phyloP scores from a whole-genome alignment of 306 rosid species.

The Heteromeles arbutifolia region DNA sequence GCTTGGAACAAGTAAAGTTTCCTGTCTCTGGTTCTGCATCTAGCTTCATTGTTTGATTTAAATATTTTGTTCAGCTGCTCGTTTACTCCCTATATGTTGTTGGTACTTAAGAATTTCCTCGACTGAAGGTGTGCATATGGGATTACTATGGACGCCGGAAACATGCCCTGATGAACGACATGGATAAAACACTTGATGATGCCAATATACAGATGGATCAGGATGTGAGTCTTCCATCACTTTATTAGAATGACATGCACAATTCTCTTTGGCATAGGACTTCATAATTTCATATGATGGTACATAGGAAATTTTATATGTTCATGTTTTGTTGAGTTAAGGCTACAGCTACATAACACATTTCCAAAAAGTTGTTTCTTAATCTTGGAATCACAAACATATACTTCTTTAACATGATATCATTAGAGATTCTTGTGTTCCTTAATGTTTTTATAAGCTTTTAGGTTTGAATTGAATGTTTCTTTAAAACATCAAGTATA shows the following conservation, averaged over 20 bases:
- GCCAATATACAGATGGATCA: constrained; percentile 98
- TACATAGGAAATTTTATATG: background rate
- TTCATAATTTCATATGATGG: background rate
- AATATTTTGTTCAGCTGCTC: constrained; percentile 1
- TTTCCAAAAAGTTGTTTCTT: background rate
- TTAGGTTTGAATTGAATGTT: background rate
- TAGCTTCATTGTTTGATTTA: constrained; percentile 1
- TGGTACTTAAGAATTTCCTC: constrained; percentile 13
- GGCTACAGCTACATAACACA: background rate
- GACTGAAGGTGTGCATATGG: constrained; percentile 78
- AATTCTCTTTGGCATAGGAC: background rate
- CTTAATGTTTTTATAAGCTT: background rate
- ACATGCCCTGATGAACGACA: constrained; percentile 90
- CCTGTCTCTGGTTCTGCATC: constrained; percentile 1
- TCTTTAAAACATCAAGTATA: background rate
- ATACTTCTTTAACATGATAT: background rate
- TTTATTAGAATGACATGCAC: background rate
- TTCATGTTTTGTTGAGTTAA: background rate
- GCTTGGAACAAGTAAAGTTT: constrained; percentile 66
- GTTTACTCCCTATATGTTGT: constrained; percentile 5
- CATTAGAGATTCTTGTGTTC: background rate
- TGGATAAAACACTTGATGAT: constrained; percentile 95
- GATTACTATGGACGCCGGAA: constrained; percentile 79
- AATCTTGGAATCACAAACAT: background rate
- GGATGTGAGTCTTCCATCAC: constrained; percentile 54